Evolutionary conservation across 768 basidiomycete species (phyloP).

Genomic region (Strobilomyces confusus): DNA sequence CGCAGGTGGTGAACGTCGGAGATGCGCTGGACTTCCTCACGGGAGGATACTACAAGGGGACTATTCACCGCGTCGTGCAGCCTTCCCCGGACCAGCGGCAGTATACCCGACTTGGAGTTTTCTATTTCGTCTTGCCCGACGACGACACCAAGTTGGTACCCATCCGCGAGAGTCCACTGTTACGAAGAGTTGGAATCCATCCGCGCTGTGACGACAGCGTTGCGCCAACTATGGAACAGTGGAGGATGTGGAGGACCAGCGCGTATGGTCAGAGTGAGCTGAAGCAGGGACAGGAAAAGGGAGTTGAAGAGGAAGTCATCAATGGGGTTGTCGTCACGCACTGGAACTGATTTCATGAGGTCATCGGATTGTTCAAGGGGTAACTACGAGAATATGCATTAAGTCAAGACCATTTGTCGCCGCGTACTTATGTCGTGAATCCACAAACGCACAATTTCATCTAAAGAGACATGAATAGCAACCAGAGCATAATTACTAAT

Average conservation of each 20-base stretch:
- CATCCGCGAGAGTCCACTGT: constrained; percentile 42
- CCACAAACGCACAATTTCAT: not conserved
- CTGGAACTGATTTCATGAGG: constrained; percentile 40
- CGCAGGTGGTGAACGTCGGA: constrained; percentile 59
- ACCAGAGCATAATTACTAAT: not conserved
- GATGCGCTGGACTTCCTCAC: constrained; percentile 59
- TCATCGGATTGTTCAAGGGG: too few species aligned
- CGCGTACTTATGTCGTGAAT: too few species aligned
- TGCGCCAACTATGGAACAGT: constrained; percentile 50
- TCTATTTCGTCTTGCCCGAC: constrained; percentile 54
- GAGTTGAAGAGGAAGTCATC: constrained; percentile 53
- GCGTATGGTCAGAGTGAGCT: constrained; percentile 52
- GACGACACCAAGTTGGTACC: constrained; percentile 48
- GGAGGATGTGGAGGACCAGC: constrained; percentile 47
- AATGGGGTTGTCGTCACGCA: constrained; percentile 54
- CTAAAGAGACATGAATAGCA: too few species aligned
- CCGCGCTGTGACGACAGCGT: constrained; percentile 35
- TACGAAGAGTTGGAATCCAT: constrained; percentile 42
- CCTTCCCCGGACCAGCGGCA: constrained; percentile 52
- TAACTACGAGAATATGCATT: too few species aligned
- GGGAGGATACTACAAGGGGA: constrained; percentile 56
- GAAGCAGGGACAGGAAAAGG: constrained; percentile 37
- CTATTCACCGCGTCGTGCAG: constrained; percentile 60
- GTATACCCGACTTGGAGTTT: constrained; percentile 51
- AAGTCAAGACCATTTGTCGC: too few species aligned